phyloP scores from a whole-genome alignment of 2,329 filamentous ascomycete species.

The Aspergillus costaricaensis region DNA sequence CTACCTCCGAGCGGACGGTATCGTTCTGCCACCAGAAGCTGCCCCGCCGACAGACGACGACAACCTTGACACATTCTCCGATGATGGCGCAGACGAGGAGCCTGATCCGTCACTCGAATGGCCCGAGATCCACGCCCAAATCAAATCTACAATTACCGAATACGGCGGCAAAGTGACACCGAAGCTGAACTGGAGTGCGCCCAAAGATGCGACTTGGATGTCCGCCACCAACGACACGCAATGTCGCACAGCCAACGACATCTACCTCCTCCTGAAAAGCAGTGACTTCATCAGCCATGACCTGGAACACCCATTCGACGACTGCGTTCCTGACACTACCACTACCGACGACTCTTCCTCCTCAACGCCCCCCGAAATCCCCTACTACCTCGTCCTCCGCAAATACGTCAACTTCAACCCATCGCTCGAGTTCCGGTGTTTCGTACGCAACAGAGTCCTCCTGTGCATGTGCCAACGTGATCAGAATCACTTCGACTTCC shows the following conservation, averaged over 20 bases:
- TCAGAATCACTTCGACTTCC: slow-evolving; percentile 84
- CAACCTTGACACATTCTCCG: slow-evolving; percentile 54
- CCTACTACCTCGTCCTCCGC: slow-evolving; percentile 79
- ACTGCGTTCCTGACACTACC: slow-evolving; percentile 53
- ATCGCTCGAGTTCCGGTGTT: slow-evolving; percentile 91
- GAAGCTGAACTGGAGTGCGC: slow-evolving; percentile 96
- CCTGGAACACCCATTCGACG: slow-evolving; percentile 88
- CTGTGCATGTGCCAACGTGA: slow-evolving; percentile 87
- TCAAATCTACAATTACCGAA: slow-evolving; percentile 75
- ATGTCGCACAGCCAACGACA: slow-evolving; percentile 82
- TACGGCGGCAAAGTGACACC: slow-evolving; percentile 85
- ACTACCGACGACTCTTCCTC: slow-evolving; percentile 15
- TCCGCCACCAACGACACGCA: slow-evolving; percentile 84
- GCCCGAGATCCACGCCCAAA: slow-evolving; percentile 72
- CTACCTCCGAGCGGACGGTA: slow-evolving; percentile 90
- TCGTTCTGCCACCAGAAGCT: slow-evolving; percentile 67
- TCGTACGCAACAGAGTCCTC: slow-evolving; percentile 79
- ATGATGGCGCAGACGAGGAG: slow-evolving; percentile 60
- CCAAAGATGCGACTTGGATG: slow-evolving; percentile 96
- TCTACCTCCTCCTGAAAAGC: slow-evolving; percentile 91
- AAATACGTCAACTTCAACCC: slow-evolving; percentile 88
- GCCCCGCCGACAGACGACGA: slow-evolving; percentile 37
- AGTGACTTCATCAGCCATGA: slow-evolving; percentile 95
- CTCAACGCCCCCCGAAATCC: slow-evolving; percentile 51
- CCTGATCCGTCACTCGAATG: slow-evolving; percentile 58